Percentiles rank a stretch among this genome's conserved stretches.
These are phyloP conservation scores for Cinnamomum micranthum DNA, from an alignment of 164 flowering plant genomes.

Conservation along the genomic window DNA sequence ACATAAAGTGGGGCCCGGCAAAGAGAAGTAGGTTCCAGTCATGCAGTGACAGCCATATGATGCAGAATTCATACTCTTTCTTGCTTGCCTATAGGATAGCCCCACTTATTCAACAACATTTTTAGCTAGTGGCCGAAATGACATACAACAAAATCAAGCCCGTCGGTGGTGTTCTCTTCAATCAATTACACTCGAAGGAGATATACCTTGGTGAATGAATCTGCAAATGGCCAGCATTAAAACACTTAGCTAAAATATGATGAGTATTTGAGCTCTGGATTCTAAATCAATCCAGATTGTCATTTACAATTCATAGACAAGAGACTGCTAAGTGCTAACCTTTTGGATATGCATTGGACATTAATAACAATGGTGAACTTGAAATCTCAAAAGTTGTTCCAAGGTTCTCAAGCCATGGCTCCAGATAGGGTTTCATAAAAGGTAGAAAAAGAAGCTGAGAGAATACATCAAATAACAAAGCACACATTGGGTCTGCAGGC, in stretches of 20 bases:
- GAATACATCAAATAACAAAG: slow-evolving; percentile 5
- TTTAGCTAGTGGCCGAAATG: neutral
- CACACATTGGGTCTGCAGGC: slow-evolving; percentile 5
- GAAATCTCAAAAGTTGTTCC: neutral
- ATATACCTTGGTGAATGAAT: neutral
- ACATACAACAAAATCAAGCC: neutral
- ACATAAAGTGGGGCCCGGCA: neutral
- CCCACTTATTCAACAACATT: neutral
- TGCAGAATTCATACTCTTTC: slow-evolving; percentile 5
- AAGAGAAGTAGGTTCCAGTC: neutral
- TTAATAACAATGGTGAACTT: neutral
- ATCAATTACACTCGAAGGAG: neutral
- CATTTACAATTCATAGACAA: neutral
- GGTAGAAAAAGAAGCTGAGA: neutral
- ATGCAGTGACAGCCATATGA: neutral
- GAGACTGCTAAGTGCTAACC: neutral
- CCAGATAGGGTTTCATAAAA: neutral
- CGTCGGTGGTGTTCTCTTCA: neutral
- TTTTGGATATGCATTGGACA: neutral
- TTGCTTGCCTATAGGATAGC: neutral
- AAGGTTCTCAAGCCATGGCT: neutral
- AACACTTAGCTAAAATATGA: neutral
- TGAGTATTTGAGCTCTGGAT: neutral
- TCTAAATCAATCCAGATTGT: neutral
- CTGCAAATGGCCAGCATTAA: neutral